A percentile compares a stretch with the other conserved stretches of the same genome.
Evolutionary conservation across 192 early-diverging fungal species (phyloP).

Genomic region (Tieghemiomyces parasiticus): DNA sequence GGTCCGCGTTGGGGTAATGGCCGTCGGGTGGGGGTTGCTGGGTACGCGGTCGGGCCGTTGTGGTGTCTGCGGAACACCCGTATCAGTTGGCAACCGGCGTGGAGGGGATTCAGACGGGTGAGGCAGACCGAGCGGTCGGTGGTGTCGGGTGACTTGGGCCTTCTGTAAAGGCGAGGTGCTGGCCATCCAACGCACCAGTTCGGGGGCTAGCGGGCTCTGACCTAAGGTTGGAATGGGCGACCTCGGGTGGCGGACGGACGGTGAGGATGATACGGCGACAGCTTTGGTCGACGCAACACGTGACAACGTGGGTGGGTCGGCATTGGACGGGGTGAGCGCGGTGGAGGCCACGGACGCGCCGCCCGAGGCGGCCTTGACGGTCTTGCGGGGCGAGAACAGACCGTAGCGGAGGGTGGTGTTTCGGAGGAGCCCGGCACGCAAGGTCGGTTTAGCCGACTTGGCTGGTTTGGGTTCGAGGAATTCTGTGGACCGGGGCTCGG

Average conservation of each 20-base stretch:
- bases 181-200: background rate
- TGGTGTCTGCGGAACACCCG: background rate
- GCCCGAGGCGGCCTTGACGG: background rate
- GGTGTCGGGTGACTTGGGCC: too few relatives aligned
- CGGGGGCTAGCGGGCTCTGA: background rate
- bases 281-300: background rate
- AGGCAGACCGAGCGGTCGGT: too few relatives aligned
- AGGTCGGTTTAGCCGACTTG: background rate
- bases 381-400: background rate
- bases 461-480: background rate
- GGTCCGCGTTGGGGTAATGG: background rate
- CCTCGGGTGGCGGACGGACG: background rate
- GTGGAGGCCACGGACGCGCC: too few relatives aligned
- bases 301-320: background rate
- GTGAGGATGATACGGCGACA: too few relatives aligned
- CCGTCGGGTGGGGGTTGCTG: background rate
- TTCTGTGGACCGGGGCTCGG: background rate
- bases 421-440: background rate
- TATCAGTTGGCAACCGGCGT: background rate
- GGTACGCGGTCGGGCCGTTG: background rate
- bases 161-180: background rate
- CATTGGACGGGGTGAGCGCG: background rate
- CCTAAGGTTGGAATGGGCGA: too few relatives aligned
- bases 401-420: background rate
- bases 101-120: too few relatives aligned